Evolutionary conservation across 805 yeast genomes (phyloP), one percentile per base, ranked within the genome.

Genomic region (Metschnikowia corniflorae): DNA sequence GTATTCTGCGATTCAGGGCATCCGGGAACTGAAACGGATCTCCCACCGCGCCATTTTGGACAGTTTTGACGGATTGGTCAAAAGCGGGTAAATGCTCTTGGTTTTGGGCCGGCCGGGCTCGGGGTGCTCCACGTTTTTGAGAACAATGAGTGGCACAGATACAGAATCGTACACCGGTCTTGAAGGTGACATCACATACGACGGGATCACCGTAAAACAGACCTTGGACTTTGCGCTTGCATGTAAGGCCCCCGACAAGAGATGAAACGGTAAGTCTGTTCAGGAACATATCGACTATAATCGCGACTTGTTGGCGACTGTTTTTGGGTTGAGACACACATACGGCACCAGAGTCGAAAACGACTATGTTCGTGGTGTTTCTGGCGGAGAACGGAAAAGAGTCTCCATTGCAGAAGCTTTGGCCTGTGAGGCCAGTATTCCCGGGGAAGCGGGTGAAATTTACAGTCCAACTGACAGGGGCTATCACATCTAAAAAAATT

Each of bases 351-450:
- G 70, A 43, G 83, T 78, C 29, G 85, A 84, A 54, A 71, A 77
- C 49, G 82, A 78, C 47, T 75, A 63, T 42, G 75, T 80, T 12
- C 66, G 83, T 54, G 86, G 86, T 55, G 76, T 79, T 30, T 78
- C 83, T 17, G 86, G 86, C 48, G 86, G 86, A 57, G 82, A 79
- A 61, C 62, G 85, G 46, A 79, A 80, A 59, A 72, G 86, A 60
- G 84, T 78, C 16, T 77, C 83, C 3, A 71, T 80, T 49, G 84
- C 81, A 3, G 86, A 80, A 57, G 82, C n/a, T n/a, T n/a, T n/a
- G n/a, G n/a, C n/a, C n/a, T n/a, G n/a, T n/a, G n/a, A n/a, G n/a
- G n/a, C n/a, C n/a, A n/a, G n/a, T n/a, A n/a, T n/a, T n/a, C n/a
- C n/a, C n/a, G n/a, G n/a, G n/a, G n/a, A n/a, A n/a, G n/a, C n/a